Evolutionary conservation across 1,139 yeast species (phyloP).

Genomic region (Candida sojae): DNA sequence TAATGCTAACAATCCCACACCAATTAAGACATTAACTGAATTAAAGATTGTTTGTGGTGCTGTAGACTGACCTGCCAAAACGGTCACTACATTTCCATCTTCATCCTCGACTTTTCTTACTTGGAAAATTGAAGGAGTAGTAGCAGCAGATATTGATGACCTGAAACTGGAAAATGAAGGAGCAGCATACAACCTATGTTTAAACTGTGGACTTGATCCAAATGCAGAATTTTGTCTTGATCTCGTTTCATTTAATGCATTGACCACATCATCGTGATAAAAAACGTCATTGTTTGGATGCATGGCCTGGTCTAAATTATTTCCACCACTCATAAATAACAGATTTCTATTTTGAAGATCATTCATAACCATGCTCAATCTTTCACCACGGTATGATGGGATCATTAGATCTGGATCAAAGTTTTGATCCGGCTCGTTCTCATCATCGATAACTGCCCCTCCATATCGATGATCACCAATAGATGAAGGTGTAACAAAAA

Average conservation of each 20-base stretch:
- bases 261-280: slow-evolving; percentile 41
- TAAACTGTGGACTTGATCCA: slow-evolving; percentile 13
- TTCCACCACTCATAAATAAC: slow-evolving; percentile 23
- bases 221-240: slow-evolving; percentile 34
- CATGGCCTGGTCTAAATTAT: slow-evolving; percentile 13
- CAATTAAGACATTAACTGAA: slow-evolving; percentile 49
- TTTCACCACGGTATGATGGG: slow-evolving; percentile 64
- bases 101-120: slow-evolving; percentile 68
- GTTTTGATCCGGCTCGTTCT: slow-evolving; percentile 40
- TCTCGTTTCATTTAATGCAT: slow-evolving; percentile 28
- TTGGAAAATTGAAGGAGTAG: slow-evolving; percentile 56
- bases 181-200: slow-evolving; percentile 22
- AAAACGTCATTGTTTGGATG: slow-evolving; percentile 37
- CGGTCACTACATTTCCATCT: slow-evolving; percentile 74
- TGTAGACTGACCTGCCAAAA: slow-evolving; percentile 76
- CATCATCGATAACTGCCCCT: slow-evolving; percentile 36
- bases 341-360: slow-evolving; percentile 32
- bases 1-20: slow-evolving; percentile 51
- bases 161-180: slow-evolving; percentile 40
- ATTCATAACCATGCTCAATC: slow-evolving; percentile 57
- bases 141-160: slow-evolving; percentile 36
- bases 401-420: slow-evolving; percentile 73
- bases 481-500: slow-evolving; percentile 23
- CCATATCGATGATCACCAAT: slow-evolving; percentile 14
- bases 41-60: slow-evolving; percentile 53